These are phyloP conservation scores for Raffaelea albimanens DNA, from an alignment of 2,329 filamentous ascomycete genomes.

Conservation along the genomic window DNA sequence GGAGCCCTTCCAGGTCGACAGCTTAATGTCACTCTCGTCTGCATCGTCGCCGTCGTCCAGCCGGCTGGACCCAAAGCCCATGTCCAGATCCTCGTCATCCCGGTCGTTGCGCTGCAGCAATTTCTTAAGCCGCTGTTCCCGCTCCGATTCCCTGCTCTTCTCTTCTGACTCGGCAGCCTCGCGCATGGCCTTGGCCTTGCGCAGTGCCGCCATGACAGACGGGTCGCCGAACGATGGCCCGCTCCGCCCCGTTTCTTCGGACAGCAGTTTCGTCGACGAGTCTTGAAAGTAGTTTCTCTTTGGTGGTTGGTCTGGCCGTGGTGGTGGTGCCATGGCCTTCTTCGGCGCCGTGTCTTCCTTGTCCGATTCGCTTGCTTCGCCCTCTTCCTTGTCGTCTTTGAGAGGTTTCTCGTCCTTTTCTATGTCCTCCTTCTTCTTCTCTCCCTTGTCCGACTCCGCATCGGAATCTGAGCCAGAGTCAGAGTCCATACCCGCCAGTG, in stretches of 20 bases:
- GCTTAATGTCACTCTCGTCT: slow-evolving; percentile 53
- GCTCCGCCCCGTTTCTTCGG: slow-evolving; percentile 36
- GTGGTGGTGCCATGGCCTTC: background rate
- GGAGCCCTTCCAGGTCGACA: slow-evolving; percentile 46
- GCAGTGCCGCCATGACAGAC: slow-evolving; percentile 71
- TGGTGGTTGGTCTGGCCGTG: slow-evolving; percentile 13
- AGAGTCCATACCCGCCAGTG: slow-evolving; percentile 49
- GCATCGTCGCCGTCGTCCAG: slow-evolving; percentile 72
- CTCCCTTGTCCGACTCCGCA: slow-evolving; percentile 12
- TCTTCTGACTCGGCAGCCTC: slow-evolving; percentile 31
- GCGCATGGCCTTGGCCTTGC: slow-evolving; percentile 66
- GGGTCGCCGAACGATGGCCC: slow-evolving; percentile 60
- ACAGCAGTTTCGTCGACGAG: slow-evolving; percentile 46
- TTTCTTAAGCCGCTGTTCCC: slow-evolving; percentile 59
- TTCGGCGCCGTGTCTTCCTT: background rate
- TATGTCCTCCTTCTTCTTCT: background rate
- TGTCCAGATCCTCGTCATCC: slow-evolving; percentile 84
- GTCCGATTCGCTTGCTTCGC: slow-evolving; percentile 10
- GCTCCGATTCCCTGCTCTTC: slow-evolving; percentile 34
- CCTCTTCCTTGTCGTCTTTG: slow-evolving; percentile 9
- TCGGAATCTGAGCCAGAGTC: slow-evolving; percentile 28
- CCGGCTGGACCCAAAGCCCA: slow-evolving; percentile 85
- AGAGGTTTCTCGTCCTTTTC: slow-evolving; percentile 10
- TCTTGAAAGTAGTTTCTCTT: slow-evolving; percentile 54
- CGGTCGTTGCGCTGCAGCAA: slow-evolving; percentile 67